Conservation (phyloP, 768 basidiomycete species). For the Lactarius tabidus region DNA sequence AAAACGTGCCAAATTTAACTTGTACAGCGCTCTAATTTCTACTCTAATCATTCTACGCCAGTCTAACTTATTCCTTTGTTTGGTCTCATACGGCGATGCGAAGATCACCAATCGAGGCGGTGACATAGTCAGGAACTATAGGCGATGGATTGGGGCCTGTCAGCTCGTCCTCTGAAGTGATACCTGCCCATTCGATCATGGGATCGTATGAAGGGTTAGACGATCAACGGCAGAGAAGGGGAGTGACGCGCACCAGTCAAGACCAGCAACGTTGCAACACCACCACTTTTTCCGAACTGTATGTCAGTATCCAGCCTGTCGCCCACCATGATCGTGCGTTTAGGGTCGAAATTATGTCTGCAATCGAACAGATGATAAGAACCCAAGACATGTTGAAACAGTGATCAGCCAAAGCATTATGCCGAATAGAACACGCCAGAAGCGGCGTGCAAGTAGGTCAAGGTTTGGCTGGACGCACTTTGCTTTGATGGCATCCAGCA, state of each 20-base stretch:
- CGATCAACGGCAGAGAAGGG: slow-evolving; percentile 1
- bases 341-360: slow-evolving; percentile 84
- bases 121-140: slow-evolving; percentile 79
- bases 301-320: slow-evolving; percentile 97
- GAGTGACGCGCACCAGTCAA: slow-evolving; percentile 62
- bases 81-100: slow-evolving; percentile 27
- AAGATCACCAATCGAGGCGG: slow-evolving; percentile 79
- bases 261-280: slow-evolving; percentile 83
- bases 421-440: slow-evolving; percentile 7
- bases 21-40: slow-evolving; percentile 7
- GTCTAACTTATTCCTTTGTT: background rate
- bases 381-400: background rate
- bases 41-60: background rate
- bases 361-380: background rate
- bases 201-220: background rate
- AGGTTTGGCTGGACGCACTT: slow-evolving; percentile 41
- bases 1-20: slow-evolving; percentile 10
- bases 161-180: slow-evolving; percentile 71
- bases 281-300: slow-evolving; percentile 83
- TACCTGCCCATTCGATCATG: slow-evolving; percentile 46
- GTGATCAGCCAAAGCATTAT: background rate
- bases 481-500: slow-evolving; percentile 90
- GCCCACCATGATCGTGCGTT: slow-evolving; percentile 89
- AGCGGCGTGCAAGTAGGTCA: background rate
- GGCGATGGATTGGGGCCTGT: slow-evolving; percentile 64